A percentile compares a stretch with the other conserved stretches of the same genome.
Conservation (phyloP, 441 rosid species). For the Eruca vesicaria region DNA sequence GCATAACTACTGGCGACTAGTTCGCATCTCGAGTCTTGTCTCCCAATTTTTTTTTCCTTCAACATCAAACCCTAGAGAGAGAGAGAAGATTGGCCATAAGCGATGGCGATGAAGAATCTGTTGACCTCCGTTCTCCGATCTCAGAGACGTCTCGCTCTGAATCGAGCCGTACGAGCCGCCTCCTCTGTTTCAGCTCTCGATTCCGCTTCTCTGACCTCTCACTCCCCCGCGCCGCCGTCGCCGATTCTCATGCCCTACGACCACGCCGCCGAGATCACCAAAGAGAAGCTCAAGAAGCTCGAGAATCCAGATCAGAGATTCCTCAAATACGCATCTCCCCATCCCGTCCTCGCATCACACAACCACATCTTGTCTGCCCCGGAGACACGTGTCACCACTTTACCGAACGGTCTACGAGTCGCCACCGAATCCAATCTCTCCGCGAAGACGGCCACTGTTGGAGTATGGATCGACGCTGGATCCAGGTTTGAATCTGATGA, state of each 20-base stretch:
- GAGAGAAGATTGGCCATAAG: constrained; percentile 12
- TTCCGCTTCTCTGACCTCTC: constrained; percentile 41
- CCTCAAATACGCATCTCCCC: constrained; percentile 91
- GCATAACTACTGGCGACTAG: constrained; percentile 19
- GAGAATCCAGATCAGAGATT: constrained; percentile 81
- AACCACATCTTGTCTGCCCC: constrained; percentile 84
- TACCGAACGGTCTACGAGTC: constrained; percentile 82
- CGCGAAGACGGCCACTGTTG: constrained; percentile 81
- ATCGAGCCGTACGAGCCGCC: constrained; percentile 26
- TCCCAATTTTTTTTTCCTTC: constrained; percentile 10
- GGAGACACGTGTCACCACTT: constrained; percentile 83
- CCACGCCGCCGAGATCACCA: constrained; percentile 64
- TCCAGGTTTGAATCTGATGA: constrained; percentile 82
- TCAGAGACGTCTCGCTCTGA: constrained; percentile 31
- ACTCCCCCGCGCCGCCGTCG: constrained; percentile 47
- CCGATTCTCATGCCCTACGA: constrained; percentile 78
- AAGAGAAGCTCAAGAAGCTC: constrained; percentile 56
- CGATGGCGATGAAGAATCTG: constrained; percentile 69
- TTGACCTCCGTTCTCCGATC: constrained; percentile 57
- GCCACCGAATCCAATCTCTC: constrained; percentile 92
- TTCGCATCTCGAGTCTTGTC: constrained; percentile 30
- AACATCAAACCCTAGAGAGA: constrained; percentile 35
- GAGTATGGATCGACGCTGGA: constrained; percentile 99
- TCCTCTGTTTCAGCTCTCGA: constrained; percentile 44
- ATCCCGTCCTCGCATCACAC: constrained; percentile 60